Base-by-base conservation (phyloP, 768 basidiomycete species). In the Mycena albidolilacea region DNA sequence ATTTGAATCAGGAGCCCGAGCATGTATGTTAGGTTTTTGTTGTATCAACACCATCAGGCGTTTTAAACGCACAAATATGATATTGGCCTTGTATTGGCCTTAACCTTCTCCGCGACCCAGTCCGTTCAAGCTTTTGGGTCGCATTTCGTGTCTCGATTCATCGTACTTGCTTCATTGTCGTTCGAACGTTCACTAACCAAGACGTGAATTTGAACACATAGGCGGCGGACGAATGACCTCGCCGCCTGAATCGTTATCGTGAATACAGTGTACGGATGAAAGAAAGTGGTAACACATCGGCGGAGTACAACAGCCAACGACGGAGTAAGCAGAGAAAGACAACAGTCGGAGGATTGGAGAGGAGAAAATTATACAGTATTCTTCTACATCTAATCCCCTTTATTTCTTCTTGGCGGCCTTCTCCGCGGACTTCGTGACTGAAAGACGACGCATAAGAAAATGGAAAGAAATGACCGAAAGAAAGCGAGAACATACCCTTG, bases 341-440 rank as follows among this genome's bases (percentile, higher is more conserved):
- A 30, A 30, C 30, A 30, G 30, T 30, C 30, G 30, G 84, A 84
- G 85, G 77, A 82, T 79, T 81, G 81, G 82, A 81, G 86, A 87
- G 85, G 86, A 87, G 85, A 87, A 85, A 85, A 86, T 82, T 80
- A 86, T 89, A 91, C 89, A 75, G 62, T 89, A 84, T 83, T 83
- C 82, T 90, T 92, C 89, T 90, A 92, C 91, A 89, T 92, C 91
- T 91, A 91, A 89, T 92, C 67, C 46, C 30, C 69, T 57, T 76
- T 94, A 95, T 89, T 95, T 95, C 93, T 95, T 95, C 94, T 95
- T 95, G 87, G 90, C 82, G 78, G 96, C 96, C 89, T 97, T 97
- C 92, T 97, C 96, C 76, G 96, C 96, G 75, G 96, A 92, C 92
- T 97, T 96, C 78, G 95, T 96, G 79, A 96, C 95, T 94, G 78